Percentiles rank a stretch among this genome's conserved stretches.
Evolutionary conservation across 2,329 filamentous ascomycete genomes (phyloP).

Genomic region (Claviceps sp.): DNA sequence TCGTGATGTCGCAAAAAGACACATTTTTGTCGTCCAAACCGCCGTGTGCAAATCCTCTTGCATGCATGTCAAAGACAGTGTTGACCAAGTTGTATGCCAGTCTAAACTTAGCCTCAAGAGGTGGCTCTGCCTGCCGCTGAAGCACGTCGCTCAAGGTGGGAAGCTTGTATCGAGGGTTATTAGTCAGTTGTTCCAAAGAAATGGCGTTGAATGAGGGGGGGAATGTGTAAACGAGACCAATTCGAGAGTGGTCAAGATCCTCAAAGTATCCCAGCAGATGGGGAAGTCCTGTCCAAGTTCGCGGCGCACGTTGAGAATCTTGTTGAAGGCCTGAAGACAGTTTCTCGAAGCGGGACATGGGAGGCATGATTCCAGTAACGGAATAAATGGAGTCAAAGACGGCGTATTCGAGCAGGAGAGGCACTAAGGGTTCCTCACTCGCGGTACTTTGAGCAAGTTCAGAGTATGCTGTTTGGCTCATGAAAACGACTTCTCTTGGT

Average conservation of each 20-base stretch:
- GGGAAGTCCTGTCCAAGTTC: conserved; percentile 48
- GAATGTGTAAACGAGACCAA: conserved; percentile 64
- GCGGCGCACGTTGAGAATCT: conserved; percentile 35
- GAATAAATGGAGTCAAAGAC: conserved; percentile 49
- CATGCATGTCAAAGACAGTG: conserved; percentile 61
- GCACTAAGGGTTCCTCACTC: conserved; percentile 34
- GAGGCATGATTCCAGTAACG: conserved; percentile 47
- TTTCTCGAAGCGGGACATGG: conserved; percentile 52
- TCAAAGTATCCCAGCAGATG: conserved; percentile 59
- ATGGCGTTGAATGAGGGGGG: conserved; percentile 50
- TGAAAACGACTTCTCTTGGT: conserved; percentile 32
- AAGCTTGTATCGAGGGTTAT: conserved; percentile 35
- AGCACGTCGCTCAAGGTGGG: conserved; percentile 43
- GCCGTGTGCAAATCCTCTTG: conserved; percentile 55
- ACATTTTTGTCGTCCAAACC: conserved; percentile 56
- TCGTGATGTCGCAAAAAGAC: conserved; percentile 43
- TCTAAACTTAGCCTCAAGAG: conserved; percentile 62
- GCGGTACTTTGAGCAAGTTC: conserved; percentile 31
- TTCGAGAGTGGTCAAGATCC: conserved; percentile 53
- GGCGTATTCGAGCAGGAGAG: conserved; percentile 59
- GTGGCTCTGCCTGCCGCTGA: conserved; percentile 41
- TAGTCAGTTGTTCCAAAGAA: conserved; percentile 36
- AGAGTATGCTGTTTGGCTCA: conserved; percentile 37
- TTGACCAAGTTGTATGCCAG: conserved; percentile 60
- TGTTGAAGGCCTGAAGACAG: conserved; percentile 44